Base-by-base conservation (phyloP, 305 asterid species). In the Fraxinus dipetala region DNA sequence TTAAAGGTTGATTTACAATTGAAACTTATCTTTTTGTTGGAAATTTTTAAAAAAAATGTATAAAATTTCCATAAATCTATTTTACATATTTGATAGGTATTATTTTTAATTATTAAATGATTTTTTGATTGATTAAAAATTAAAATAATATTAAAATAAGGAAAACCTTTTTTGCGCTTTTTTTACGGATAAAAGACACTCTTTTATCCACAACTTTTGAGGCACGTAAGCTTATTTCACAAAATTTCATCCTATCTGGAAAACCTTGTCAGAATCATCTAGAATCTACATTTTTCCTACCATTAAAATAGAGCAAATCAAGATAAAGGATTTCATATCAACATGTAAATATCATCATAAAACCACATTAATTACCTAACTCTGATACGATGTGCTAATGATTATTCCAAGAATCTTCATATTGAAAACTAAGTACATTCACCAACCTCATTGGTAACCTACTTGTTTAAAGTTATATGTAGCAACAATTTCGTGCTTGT, bases 331-430 rank as follows among this genome's bases (percentile, higher is more conserved):
- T 26, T 67, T 28, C 20, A 1, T 8, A 61, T 61, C 70, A 61
- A 61, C 31, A 61, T 22, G 5, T 7, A 61, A 61, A 61, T 61
- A 61, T 61, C 5, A 61, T 67, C 36, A 67, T 67, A 67, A 67
- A 67, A 26, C 28, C 36, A 28, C 10, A 67, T 65, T 65, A 9
- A 65, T 65, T 28, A 65, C 28, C 20, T 2, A 67, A 28, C 73
- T 67, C 6, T 67, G 20, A 13, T 67, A 28, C 70, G 1, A 20
- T 31, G 75, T 56, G 48, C 61, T 34, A 70, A 26, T 22, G 43
- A 54, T 18, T 82, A 34, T 82, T 72, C 22, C 22, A 69, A 20
- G 51, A 82, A 24, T 65, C 75, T 78, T 78, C 34, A 61, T 48
- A 20, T 10, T 9, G 32, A 31, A 79, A 70, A 54, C 8, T 67